Conservation (phyloP, 768 basidiomycete species). For the Psilocybe cyanescens region DNA sequence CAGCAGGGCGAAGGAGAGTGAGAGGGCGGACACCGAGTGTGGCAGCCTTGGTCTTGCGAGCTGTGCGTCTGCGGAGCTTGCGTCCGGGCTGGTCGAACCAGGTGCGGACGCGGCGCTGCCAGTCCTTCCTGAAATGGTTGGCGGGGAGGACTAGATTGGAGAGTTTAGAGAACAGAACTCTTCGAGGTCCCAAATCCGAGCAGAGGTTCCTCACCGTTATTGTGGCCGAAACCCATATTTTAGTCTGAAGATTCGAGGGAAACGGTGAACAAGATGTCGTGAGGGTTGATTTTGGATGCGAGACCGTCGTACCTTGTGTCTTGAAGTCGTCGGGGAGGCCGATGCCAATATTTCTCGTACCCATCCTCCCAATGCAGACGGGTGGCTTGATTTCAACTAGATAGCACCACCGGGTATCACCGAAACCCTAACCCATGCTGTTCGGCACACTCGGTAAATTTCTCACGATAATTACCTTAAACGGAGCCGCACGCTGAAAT, state of each 20-base stretch:
- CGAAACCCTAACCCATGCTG: constrained; percentile 38
- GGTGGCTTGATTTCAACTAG: constrained; percentile 47
- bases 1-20: constrained; percentile 92
- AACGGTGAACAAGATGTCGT: constrained; percentile 17
- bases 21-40: constrained; percentile 91
- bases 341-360: constrained; percentile 36
- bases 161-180: constrained; percentile 15
- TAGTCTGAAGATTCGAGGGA: constrained; percentile 38
- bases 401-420: constrained; percentile 40
- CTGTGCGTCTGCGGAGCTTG: constrained; percentile 92
- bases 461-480: constrained; percentile 11
- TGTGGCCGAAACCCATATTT: constrained; percentile 79
- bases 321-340: constrained; percentile 50
- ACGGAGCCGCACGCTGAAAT: constrained; percentile 12
- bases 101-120: constrained; percentile 95
- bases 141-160: constrained; percentile 72
- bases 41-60: constrained; percentile 90
- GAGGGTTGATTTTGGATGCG: neutral
- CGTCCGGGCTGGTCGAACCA: constrained; percentile 99
- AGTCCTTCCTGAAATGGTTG: constrained; percentile 99
- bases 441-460: neutral
- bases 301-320: constrained; percentile 42
- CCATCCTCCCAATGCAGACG: constrained; percentile 26
- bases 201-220: constrained; percentile 64
- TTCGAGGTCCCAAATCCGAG: constrained; percentile 1